Base-by-base conservation (phyloP, 1,284 basidiomycete species). In the Leucoagaricus sp. region DNA sequence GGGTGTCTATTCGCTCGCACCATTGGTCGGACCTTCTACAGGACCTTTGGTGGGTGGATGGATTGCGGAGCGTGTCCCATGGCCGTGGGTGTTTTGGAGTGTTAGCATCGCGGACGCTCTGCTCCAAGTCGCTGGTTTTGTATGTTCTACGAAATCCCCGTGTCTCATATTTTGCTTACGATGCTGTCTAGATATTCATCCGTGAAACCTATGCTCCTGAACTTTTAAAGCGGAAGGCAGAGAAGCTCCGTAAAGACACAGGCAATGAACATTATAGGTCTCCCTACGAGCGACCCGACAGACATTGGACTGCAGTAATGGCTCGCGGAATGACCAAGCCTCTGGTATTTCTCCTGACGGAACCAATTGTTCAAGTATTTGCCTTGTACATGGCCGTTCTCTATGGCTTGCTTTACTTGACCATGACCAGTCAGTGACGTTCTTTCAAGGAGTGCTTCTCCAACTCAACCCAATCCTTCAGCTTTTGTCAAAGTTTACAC, bases 11-110 rank as follows among this genome's bases (percentile, higher is more conserved):
- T 86, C 88, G 0, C 70, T 91, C 4, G 85, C 86, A 0, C 82
- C 82, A 0, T 67, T 85, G 1, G 69, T 85, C 3, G 85, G 87
- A 0, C 89, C 89, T 0, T 83, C 84, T 0, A 62, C 90, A 13
- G 87, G 86, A 0, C 86, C 86, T 0, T 68, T 86, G 6, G 78
- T 82, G 19, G 85, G 85, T 4, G 82, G 82, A n/a, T 87, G 85
- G 77, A 81, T 87, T 38, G 79, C 81, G 3, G 71, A 85, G 47
- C 69, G 64, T 60, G 83, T 85, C 2, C 86, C 78, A 2, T 88
- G 81, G 85, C 77, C 80, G 67, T 87, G 81, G 86, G 84, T 86
- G 73, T 90, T 89, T 66, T 85, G 81, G 78, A 79, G 83, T 1
- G 84, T 84, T 1, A 81, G 74, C 26, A 82, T 86, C 41, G 74